Percentiles rank a stretch among this genome's conserved stretches.
These are phyloP conservation scores for Pelargonium myrrhifolium DNA, from an alignment of 441 rosid species.

Conservation along the genomic window DNA sequence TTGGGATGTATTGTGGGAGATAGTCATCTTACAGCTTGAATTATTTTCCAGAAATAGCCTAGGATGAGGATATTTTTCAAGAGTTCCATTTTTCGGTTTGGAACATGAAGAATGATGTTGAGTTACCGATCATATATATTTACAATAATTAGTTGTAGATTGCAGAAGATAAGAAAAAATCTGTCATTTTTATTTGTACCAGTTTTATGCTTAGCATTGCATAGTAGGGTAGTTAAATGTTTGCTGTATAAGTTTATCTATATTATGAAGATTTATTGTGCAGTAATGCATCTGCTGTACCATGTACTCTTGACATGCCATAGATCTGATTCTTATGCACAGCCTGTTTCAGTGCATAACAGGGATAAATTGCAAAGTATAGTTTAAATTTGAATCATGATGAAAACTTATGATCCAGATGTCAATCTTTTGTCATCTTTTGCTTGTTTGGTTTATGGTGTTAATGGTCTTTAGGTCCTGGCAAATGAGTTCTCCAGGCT, in stretches of 20 bases:
- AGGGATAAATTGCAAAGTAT: not conserved
- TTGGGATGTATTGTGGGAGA: conserved; percentile 15
- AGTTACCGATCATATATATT: not conserved
- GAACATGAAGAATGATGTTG: not conserved
- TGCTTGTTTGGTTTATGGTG: not conserved
- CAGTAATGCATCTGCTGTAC: not conserved
- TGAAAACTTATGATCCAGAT: not conserved
- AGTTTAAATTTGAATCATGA: not conserved
- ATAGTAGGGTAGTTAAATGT: not conserved
- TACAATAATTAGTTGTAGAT: not conserved
- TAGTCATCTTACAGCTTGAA: conserved; percentile 4
- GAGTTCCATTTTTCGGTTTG: not conserved
- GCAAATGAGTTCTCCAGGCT: not conserved
- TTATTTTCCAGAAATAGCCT: not conserved
- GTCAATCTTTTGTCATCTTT: not conserved
- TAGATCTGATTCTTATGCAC: not conserved
- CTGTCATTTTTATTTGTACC: not conserved
- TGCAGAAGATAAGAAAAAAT: not conserved
- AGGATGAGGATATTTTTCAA: not conserved
- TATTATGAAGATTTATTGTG: not conserved
- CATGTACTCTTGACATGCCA: not conserved
- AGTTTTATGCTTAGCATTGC: not conserved
- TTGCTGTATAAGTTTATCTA: not conserved
- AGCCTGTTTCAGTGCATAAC: not conserved
- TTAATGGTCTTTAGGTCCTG: not conserved